Conservation (phyloP, 1,284 basidiomycete species). For the Xerocomus amazonicus region DNA sequence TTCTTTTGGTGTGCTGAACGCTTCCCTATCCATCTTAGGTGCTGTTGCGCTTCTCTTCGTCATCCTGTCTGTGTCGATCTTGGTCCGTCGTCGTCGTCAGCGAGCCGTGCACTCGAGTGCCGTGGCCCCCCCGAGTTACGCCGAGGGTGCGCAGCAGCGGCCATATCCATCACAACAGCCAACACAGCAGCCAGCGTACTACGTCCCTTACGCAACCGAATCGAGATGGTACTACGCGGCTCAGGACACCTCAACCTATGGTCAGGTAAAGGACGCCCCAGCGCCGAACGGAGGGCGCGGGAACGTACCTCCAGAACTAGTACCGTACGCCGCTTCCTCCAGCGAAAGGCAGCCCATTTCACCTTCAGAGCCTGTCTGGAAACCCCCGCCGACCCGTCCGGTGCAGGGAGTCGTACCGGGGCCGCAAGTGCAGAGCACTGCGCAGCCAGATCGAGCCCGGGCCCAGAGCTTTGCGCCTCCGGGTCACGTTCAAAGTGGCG, state of each 20-base stretch:
- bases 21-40: slow-evolving; percentile 5
- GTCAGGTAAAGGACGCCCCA: slow-evolving; percentile 3
- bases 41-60: slow-evolving; percentile 8
- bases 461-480: not conserved
- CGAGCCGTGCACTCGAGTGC: not conserved
- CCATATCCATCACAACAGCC: slow-evolving; percentile 12
- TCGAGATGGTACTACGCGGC: slow-evolving; percentile 6
- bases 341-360: not conserved
- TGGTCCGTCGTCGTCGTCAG: slow-evolving; percentile 13
- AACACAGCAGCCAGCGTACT: not conserved
- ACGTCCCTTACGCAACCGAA: not conserved
- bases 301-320: not conserved
- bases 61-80: slow-evolving; percentile 9
- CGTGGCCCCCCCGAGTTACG: not conserved
- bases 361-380: not conserved
- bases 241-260: not conserved
- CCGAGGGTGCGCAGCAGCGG: slow-evolving; percentile 1
- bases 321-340: not conserved
- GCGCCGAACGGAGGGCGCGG: not conserved
- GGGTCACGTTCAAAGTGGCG: not conserved
- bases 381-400: not conserved
- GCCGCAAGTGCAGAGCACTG: not conserved
- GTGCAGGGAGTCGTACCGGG: not conserved
- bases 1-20: not conserved
- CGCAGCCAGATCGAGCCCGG: not conserved